These are phyloP conservation scores for Mucuna pruriens DNA, from an alignment of 306 rosid species.

Conservation along the genomic window DNA sequence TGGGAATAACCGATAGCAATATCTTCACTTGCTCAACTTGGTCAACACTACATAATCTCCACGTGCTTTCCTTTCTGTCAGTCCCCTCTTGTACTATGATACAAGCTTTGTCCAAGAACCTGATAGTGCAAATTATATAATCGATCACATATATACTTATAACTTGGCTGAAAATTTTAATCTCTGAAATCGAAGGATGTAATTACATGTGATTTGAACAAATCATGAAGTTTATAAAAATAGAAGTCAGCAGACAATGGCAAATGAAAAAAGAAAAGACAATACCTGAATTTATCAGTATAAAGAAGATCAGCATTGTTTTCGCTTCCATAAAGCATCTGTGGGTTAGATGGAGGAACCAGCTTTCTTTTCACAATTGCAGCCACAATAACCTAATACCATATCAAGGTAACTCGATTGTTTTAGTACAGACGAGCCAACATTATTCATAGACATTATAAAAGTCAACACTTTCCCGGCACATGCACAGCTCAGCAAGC, in stretches of 20 bases:
- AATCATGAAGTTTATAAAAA: background rate
- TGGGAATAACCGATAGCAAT: conserved; percentile 78
- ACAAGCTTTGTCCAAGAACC: conserved; percentile 95
- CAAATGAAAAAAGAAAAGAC: background rate
- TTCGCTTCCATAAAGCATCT: conserved; percentile 68
- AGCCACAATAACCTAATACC: conserved; percentile 85
- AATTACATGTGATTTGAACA: background rate
- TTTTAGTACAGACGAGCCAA: background rate
- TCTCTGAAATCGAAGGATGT: background rate
- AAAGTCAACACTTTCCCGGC: background rate
- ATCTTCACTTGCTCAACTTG: conserved; percentile 89
- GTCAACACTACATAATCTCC: conserved; percentile 74
- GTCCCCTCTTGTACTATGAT: conserved; percentile 55
- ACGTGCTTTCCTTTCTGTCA: conserved; percentile 64
- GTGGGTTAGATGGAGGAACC: conserved; percentile 62
- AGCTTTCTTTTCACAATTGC: conserved; percentile 79
- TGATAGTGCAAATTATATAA: conserved; percentile 28
- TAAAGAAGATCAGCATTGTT: conserved; percentile 39
- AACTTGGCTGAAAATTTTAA: background rate
- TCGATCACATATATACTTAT: background rate
- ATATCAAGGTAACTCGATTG: background rate
- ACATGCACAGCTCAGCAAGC: background rate
- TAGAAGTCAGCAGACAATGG: background rate
- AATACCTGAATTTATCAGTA: conserved; percentile 71
- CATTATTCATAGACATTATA: background rate